Evolutionary conservation across 1,284 basidiomycete species (phyloP).

Genomic region (Tylopilus orsonianus): DNA sequence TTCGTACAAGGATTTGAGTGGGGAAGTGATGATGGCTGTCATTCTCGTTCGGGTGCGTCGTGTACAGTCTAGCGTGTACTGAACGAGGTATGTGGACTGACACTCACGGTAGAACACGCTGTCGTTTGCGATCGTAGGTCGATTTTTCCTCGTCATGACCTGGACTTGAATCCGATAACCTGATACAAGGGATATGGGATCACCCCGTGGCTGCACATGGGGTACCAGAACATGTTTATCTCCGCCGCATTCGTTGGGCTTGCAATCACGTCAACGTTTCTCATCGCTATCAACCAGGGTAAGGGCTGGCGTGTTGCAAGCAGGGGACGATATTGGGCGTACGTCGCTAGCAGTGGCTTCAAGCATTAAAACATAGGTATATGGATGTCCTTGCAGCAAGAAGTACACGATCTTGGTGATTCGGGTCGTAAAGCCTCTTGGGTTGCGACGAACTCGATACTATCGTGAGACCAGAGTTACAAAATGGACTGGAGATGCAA

Average conservation of each 20-base stretch:
- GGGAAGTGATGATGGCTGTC: constrained; percentile 21
- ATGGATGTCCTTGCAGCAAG: too few relatives aligned
- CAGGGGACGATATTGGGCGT: constrained; percentile 14
- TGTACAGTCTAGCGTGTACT: too few relatives aligned
- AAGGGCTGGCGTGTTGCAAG: constrained; percentile 16
- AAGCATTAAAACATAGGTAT: constrained; percentile 3
- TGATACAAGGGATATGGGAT: constrained; percentile 17
- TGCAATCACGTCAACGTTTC: constrained; percentile 17
- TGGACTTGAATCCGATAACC: neutral
- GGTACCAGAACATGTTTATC: constrained; percentile 20
- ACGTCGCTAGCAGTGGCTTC: constrained; percentile 16
- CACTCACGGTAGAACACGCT: constrained; percentile 12
- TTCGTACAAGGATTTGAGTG: constrained; percentile 17
- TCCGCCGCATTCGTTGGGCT: constrained; percentile 19
- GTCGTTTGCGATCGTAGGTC: constrained; percentile 17
- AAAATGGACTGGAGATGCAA: too few relatives aligned
- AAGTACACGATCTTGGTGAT: too few relatives aligned
- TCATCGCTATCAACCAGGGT: constrained; percentile 17
- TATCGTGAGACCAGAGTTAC: too few relatives aligned
- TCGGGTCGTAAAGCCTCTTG: too few relatives aligned
- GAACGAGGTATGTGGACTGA: too few relatives aligned
- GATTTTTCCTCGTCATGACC: too few relatives aligned
- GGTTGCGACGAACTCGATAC: too few relatives aligned
- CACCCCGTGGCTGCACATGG: constrained; percentile 21
- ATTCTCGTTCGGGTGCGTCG: constrained; percentile 16